phyloP scores from a whole-genome alignment of 1,284 basidiomycete genomes.

The Rhodofomes roseus region DNA sequence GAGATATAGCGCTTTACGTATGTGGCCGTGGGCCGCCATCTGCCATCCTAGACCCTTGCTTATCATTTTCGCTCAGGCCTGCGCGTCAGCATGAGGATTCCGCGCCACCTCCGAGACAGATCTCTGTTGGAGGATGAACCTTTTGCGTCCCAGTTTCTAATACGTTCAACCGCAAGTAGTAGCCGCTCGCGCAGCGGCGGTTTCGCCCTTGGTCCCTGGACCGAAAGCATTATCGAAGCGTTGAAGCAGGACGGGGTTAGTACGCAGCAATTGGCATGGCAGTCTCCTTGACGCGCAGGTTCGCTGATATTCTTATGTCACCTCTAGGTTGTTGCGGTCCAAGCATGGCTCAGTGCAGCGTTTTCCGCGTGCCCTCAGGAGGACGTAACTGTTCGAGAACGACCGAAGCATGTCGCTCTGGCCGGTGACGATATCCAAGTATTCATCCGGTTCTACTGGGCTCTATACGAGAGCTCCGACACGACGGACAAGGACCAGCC shows the following conservation, averaged over 20 bases:
- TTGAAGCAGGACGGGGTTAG: conserved; percentile 4
- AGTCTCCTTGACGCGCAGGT: not conserved
- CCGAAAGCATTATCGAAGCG: conserved; percentile 7
- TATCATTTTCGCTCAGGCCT: not conserved
- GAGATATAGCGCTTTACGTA: not conserved
- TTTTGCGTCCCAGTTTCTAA: conserved; percentile 21
- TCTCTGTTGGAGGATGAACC: conserved; percentile 27
- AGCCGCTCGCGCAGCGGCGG: conserved; percentile 3
- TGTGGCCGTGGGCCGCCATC: not conserved
- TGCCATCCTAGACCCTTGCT: not conserved
- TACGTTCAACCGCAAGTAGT: not conserved
- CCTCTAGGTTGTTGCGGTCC: not conserved
- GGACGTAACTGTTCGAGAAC: conserved; percentile 12
- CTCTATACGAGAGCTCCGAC: conserved; percentile 2
- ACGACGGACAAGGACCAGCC: not conserved
- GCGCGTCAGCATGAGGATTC: conserved; percentile 14
- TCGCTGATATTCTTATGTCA: not conserved
- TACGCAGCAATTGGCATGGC: not conserved
- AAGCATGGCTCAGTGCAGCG: not conserved
- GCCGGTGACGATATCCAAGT: conserved; percentile 7
- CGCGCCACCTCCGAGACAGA: conserved; percentile 22
- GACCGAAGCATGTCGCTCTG: not conserved
- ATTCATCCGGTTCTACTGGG: conserved; percentile 28
- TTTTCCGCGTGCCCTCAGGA: not conserved
- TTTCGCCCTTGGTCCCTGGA: conserved; percentile 10